Evolutionary conservation across 2,329 filamentous ascomycete genomes (phyloP).

Genomic region (Verticillium longisporum): DNA sequence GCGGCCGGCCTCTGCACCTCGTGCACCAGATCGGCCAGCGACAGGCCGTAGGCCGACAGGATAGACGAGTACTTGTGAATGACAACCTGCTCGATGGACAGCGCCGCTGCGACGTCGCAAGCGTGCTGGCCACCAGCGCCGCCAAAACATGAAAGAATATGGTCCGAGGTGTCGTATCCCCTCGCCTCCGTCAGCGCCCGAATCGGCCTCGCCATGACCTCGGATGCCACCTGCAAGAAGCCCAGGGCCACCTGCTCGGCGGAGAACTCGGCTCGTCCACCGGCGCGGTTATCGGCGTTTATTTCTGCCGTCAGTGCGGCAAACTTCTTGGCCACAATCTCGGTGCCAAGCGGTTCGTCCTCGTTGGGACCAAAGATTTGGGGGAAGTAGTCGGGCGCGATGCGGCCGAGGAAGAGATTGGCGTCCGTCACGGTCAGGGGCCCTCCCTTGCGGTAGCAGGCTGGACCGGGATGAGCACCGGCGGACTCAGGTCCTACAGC

Average conservation of each 20-base stretch:
- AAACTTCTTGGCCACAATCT: slow-evolving; percentile 31
- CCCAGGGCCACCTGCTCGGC: slow-evolving; percentile 27
- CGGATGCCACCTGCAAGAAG: slow-evolving; percentile 28
- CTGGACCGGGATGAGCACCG: slow-evolving; percentile 63
- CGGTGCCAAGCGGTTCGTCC: slow-evolving; percentile 42
- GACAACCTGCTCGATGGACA: slow-evolving; percentile 34
- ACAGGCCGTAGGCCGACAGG: slow-evolving; percentile 38
- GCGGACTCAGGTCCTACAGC: slow-evolving; percentile 68
- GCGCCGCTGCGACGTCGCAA: slow-evolving; percentile 31
- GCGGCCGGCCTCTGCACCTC: slow-evolving; percentile 29
- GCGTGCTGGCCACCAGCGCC: slow-evolving; percentile 34
- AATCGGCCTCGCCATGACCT: slow-evolving; percentile 27
- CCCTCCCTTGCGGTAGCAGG: slow-evolving; percentile 67
- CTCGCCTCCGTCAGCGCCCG: slow-evolving; percentile 26
- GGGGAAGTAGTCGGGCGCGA: slow-evolving; percentile 58
- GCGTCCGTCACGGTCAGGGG: slow-evolving; percentile 68
- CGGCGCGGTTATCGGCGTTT: slow-evolving; percentile 25
- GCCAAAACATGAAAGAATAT: slow-evolving; percentile 28
- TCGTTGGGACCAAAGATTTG: slow-evolving; percentile 67
- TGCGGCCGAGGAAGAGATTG: slow-evolving; percentile 60
- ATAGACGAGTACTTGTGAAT: slow-evolving; percentile 38
- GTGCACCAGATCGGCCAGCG: slow-evolving; percentile 36
- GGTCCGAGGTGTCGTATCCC: slow-evolving; percentile 25
- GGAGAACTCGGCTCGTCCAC: slow-evolving; percentile 19
- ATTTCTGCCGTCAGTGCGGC: slow-evolving; percentile 32